Base-by-base conservation (phyloP, 768 basidiomycete species). In the Trametes villosa region DNA sequence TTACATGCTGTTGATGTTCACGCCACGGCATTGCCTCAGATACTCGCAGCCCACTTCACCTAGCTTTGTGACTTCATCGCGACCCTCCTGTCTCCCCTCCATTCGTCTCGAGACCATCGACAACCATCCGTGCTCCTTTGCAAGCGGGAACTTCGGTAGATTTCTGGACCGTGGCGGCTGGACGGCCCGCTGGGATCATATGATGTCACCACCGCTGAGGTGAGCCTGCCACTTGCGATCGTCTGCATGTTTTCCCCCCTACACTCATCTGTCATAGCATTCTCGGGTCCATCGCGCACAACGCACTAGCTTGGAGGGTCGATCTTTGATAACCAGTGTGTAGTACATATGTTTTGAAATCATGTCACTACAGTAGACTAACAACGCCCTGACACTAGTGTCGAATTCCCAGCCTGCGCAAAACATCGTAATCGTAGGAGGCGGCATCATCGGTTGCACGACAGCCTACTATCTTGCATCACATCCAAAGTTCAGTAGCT, bases 391-490 rank as follows among this genome's bases (percentile, higher is more conserved):
- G 15, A 11, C 36, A 31, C 12, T 36, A 57, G 55, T 57, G 55
- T 40, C 46, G 4, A 31, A 3, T 3, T 4, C 15, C 30, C 30
- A 26, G 7, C 15, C 52, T 41, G 27, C 33, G 6, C 46, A 36
- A 18, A 66, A 84, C 49, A 86, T 95, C 54, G 82, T 91, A 30
- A 84, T 96, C 60, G 80, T 96, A 61, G 93, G 94, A 27, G 94
- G 87, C 22, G 94, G 94, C 0, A 94, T 95, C 65, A 89, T 94
- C 40, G 94, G 94, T 9, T 86, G 88, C 59, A 88, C 88, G 1
- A 90, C 87, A 0, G 92, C 92, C 15, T 94, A 91, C 76, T 94
- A 90, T 72, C 79, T 93, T 52, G 76, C 88, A 15, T 79, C 79
- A 22, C 85, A 88, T 62, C 82, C 83, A 4, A 74, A 72, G 9